Evolutionary conservation across 176 grass and related monocot genomes (phyloP).

Genomic region (Ensete ventricosum): DNA sequence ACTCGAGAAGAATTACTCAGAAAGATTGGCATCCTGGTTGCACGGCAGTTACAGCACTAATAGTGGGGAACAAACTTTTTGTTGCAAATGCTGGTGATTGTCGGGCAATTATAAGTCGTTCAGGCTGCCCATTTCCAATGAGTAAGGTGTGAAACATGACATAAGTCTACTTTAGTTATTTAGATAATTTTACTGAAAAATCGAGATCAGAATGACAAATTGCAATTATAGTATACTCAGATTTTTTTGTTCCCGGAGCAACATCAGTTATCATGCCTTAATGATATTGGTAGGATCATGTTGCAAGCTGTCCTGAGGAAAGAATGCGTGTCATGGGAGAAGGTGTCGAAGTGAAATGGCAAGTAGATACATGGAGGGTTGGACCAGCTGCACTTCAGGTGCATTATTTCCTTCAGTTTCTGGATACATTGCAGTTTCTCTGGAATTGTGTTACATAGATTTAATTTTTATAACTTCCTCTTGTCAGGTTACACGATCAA

Average conservation of each 20-base stretch:
- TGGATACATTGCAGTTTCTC: not conserved
- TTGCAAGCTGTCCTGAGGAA: constrained; percentile 71
- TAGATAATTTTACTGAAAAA: not conserved
- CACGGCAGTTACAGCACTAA: constrained; percentile 63
- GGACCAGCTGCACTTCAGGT: constrained; percentile 97
- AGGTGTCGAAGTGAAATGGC: constrained; percentile 91
- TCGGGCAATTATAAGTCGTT: constrained; percentile 68
- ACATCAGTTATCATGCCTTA: not conserved
- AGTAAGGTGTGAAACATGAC: constrained; percentile 36
- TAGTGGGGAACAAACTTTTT: constrained; percentile 76
- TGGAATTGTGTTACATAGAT: too few species aligned
- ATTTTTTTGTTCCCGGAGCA: not conserved
- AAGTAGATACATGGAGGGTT: constrained; percentile 90
- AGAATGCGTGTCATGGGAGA: constrained; percentile 64
- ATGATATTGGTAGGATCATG: constrained; percentile 60
- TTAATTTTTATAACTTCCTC: constrained; percentile 2
- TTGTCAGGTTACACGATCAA: constrained; percentile 86
- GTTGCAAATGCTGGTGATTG: constrained; percentile 99
- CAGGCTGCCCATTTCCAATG: constrained; percentile 68
- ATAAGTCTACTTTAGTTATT: not conserved
- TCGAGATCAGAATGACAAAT: not conserved
- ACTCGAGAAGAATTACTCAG: constrained; percentile 58
- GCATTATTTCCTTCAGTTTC: not conserved
- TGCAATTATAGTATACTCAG: not conserved
- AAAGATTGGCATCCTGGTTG: constrained; percentile 96